Percentiles rank a stretch among this genome's conserved stretches.
phyloP scores from a whole-genome alignment of 1,139 yeast genomes.

The Yamadazyma dendronema region DNA sequence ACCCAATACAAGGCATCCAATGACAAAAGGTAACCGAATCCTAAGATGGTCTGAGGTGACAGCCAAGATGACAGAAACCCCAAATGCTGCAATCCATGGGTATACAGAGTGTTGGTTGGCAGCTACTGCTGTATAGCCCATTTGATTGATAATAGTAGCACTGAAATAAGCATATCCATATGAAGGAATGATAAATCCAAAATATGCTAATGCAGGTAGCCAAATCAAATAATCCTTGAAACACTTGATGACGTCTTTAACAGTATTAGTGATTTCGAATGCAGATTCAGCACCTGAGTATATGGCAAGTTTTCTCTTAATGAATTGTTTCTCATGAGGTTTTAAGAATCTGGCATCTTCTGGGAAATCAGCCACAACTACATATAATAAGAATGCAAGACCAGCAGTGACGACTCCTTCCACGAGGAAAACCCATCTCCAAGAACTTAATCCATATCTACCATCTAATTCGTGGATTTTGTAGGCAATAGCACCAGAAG shows the following conservation, averaged over 20 bases:
- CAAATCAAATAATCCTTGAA: slow-evolving; percentile 51
- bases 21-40: slow-evolving; percentile 48
- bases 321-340: slow-evolving; percentile 45
- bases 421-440: slow-evolving; percentile 75
- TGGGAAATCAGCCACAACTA: slow-evolving; percentile 50
- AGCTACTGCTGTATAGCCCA: slow-evolving; percentile 58
- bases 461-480: slow-evolving; percentile 40
- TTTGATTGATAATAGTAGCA: slow-evolving; percentile 56
- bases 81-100: slow-evolving; percentile 71
- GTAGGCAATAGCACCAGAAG: slow-evolving; percentile 43
- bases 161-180: slow-evolving; percentile 74
- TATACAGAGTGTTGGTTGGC: slow-evolving; percentile 70
- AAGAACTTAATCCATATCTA: slow-evolving; percentile 43
- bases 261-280: slow-evolving; percentile 45
- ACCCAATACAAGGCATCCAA: slow-evolving; percentile 42
- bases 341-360: slow-evolving; percentile 53
- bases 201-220: slow-evolving; percentile 59
- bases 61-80: slow-evolving; percentile 47
- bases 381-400: slow-evolving; percentile 55
- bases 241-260: slow-evolving; percentile 38
- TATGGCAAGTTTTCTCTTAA: slow-evolving; percentile 54
- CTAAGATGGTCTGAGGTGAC: slow-evolving; percentile 47
- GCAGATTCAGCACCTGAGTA: slow-evolving; percentile 54
- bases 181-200: slow-evolving; percentile 63
- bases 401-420: slow-evolving; percentile 73